phyloP scores from a whole-genome alignment of 2,329 filamentous ascomycete genomes.

The Fusarium aywerte region DNA sequence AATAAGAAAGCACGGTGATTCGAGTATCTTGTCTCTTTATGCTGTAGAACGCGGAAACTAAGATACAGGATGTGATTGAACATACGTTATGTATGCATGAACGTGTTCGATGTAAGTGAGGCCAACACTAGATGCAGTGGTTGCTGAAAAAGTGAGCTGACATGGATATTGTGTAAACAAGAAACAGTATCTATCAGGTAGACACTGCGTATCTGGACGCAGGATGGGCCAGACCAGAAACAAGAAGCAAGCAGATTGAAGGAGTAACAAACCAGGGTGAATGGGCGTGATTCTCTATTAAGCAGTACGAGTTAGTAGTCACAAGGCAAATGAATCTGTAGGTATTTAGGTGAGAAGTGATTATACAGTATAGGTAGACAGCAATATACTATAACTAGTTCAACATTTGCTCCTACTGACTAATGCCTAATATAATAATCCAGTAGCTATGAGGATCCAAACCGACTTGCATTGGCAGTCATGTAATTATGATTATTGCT shows the following conservation, averaged over 20 bases:
- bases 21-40: background rate
- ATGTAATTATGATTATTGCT: background rate
- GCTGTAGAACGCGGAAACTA: background rate
- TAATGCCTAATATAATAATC: too few species aligned
- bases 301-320: background rate
- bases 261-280: background rate
- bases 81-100: background rate
- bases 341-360: too few species aligned
- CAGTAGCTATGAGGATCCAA: too few species aligned
- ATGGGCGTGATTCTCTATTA: too few species aligned
- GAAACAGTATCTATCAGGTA: background rate
- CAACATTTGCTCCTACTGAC: too few species aligned
- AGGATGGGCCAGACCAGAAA: background rate
- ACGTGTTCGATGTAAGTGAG: constrained; percentile 4
- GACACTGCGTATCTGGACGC: background rate
- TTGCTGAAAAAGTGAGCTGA: background rate
- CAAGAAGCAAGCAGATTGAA: background rate
- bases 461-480: too few species aligned
- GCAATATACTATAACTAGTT: too few species aligned
- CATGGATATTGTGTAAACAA: constrained; percentile 8
- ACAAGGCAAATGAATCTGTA: too few species aligned
- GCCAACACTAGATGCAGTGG: background rate
- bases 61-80: constrained; percentile 1
- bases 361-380: too few species aligned
- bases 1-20: background rate